Evolutionary conservation across 352 stramenopile genomes (phyloP).

Genomic region (Phytophthora idaei): DNA sequence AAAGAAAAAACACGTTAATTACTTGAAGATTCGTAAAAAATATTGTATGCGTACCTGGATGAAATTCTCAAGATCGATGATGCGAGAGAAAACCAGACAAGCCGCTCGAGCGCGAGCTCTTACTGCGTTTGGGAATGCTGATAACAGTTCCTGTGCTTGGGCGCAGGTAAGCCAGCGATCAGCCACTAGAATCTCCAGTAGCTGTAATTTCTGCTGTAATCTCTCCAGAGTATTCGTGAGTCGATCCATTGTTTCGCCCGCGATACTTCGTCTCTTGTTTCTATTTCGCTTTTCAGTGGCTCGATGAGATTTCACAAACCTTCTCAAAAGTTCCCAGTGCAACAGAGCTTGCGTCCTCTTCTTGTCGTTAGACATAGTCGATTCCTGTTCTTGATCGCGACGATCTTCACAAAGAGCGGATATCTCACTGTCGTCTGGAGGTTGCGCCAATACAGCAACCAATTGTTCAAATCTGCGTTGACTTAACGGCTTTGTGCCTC

Average conservation of each 20-base stretch:
- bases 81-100: conserved; percentile 62
- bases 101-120: conserved; percentile 55
- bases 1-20: neutral
- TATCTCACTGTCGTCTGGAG: conserved; percentile 23
- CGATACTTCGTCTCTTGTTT: conserved; percentile 2
- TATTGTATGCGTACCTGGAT: conserved; percentile 39
- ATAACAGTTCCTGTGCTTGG: conserved; percentile 50
- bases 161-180: conserved; percentile 58
- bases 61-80: conserved; percentile 84
- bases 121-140: conserved; percentile 50
- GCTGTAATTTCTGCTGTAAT: conserved; percentile 22
- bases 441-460: conserved; percentile 39
- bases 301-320: conserved; percentile 21
- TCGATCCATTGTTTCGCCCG: conserved; percentile 7
- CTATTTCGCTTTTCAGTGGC: neutral
- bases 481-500: conserved; percentile 56
- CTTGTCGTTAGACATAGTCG: neutral
- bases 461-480: conserved; percentile 65
- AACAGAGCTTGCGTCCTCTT: conserved; percentile 32
- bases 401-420: conserved; percentile 20
- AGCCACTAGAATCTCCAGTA: conserved; percentile 59
- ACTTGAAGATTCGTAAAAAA: neutral
- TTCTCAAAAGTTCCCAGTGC: conserved; percentile 48
- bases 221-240: conserved; percentile 30
- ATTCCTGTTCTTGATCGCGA: conserved; percentile 6